Evolutionary conservation across 2,329 filamentous ascomycete genomes (phyloP).

Genomic region (Lecanicillium sp.): DNA sequence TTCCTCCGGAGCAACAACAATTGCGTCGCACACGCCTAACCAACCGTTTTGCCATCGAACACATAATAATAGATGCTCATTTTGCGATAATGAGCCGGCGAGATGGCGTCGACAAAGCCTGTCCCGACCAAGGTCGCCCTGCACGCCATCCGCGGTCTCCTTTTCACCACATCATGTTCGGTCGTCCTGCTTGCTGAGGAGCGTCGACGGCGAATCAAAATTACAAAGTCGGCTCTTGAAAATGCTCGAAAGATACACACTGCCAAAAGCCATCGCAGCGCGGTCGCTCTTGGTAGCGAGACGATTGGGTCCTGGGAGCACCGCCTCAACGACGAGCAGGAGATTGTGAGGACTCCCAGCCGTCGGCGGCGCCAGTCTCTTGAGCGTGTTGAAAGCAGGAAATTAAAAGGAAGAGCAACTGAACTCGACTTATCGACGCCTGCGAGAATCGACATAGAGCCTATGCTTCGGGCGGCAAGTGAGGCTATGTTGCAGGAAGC

Average conservation of each 20-base stretch:
- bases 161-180: slow-evolving; percentile 49
- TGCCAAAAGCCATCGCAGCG: slow-evolving; percentile 21
- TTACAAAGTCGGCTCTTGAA: slow-evolving; percentile 39
- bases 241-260: slow-evolving; percentile 45
- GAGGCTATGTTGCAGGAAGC: too few relatives aligned
- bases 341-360: too few relatives aligned
- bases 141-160: slow-evolving; percentile 45
- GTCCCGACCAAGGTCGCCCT: slow-evolving; percentile 48
- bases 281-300: slow-evolving; percentile 11
- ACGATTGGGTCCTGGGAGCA: too few relatives aligned
- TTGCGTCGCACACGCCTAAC: background rate
- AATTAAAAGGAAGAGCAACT: too few relatives aligned
- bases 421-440: too few relatives aligned
- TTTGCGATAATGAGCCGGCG: slow-evolving; percentile 13
- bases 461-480: too few relatives aligned
- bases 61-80: background rate
- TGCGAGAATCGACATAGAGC: too few relatives aligned
- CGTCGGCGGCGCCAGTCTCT: too few relatives aligned
- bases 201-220: slow-evolving; percentile 44
- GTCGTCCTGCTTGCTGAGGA: slow-evolving; percentile 48
- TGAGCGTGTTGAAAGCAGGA: too few relatives aligned
- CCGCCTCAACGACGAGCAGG: too few relatives aligned
- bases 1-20: background rate
- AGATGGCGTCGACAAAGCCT: slow-evolving; percentile 38
- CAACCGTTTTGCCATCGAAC: background rate